phyloP scores from a whole-genome alignment of 164 flowering plant genomes.

The Piper betle region DNA sequence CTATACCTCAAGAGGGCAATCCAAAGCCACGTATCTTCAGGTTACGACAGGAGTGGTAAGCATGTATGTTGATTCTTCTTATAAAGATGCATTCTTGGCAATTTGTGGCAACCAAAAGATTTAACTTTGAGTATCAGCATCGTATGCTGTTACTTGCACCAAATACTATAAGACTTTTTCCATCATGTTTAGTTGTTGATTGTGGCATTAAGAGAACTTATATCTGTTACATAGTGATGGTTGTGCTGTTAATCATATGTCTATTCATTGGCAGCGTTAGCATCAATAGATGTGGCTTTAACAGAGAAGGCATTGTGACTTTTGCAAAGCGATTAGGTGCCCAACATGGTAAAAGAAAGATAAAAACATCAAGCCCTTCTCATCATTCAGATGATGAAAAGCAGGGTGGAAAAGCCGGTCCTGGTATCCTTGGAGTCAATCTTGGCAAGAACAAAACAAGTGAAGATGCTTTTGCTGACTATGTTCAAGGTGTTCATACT shows the following conservation, averaged over 20 bases:
- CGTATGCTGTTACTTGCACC: background rate
- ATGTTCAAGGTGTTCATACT: slow-evolving; percentile 96
- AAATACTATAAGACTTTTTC: background rate
- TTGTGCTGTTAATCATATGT: background rate
- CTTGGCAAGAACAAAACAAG: slow-evolving; percentile 95
- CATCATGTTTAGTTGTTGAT: background rate
- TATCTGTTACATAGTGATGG: too few species aligned
- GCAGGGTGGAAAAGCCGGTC: slow-evolving; percentile 95
- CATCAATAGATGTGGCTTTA: slow-evolving; percentile 87
- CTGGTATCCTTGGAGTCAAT: slow-evolving; percentile 96
- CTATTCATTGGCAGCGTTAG: slow-evolving; percentile 59
- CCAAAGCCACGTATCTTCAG: slow-evolving; percentile 94
- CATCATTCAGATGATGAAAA: slow-evolving; percentile 41
- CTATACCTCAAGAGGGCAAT: slow-evolving; percentile 95
- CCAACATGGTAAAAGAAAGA: slow-evolving; percentile 94
- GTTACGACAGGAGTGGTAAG: slow-evolving; percentile 76
- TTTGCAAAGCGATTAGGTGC: slow-evolving; percentile 93
- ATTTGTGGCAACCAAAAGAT: too few species aligned
- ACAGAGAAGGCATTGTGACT: slow-evolving; percentile 89
- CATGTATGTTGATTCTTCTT: slow-evolving; percentile 14
- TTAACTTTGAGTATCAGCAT: background rate
- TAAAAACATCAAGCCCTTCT: slow-evolving; percentile 64
- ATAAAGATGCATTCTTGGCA: background rate
- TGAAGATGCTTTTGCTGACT: slow-evolving; percentile 96
- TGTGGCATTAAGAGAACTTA: background rate